Evolutionary conservation across 352 stramenopile genomes (phyloP), one percentile per base, ranked within the genome.

Genomic region (Phytophthora citrophthora): DNA sequence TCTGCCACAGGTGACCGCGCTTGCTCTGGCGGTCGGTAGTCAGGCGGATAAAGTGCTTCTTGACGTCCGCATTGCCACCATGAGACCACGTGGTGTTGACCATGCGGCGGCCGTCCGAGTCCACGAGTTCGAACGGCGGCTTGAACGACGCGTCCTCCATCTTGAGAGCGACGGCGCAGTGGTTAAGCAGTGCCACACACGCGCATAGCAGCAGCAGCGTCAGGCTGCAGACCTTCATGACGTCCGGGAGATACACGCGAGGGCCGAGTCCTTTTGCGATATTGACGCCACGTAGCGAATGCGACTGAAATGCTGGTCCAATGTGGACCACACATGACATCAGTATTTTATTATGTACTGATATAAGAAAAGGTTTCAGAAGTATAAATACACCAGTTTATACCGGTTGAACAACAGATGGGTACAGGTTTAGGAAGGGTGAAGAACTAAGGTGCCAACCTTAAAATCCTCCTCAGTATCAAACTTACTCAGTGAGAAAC

Each of bases 11-110:
- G 56, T 86, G 88, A 0, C 88, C 88, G 38, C 81, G 77, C 68
- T 95, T 94, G 74, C 85, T 94, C 71, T 96, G 88, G 0, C 88
- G 85, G 58, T 96, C 87, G 8, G 88, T 88, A n/a, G 88, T 96
- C n/a, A 96, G 69, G 24, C 88, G 88, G 38, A 95, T 72, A 63
- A 96, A 96, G 74, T 91, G 75, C 71, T 94, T 93, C 68, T 95
- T 94, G 16, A 86, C 77, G 58, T 93, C 83, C 23, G 88, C 56
- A 58, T 76, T 83, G 49, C 86, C 88, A 51, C 88, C 88, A 54
- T 89, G 77, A 24, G 63, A 79, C 84, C 84, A 95, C 61, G 75
- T 88, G 51, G 86, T 79, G 60, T 93, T 94, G 54, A 95, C 72
- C 54, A 88, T 71, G 45, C 88, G 86, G 10, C 64, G 70, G 38